Percentiles rank a stretch among this genome's conserved stretches.
Evolutionary conservation across 2,329 filamentous ascomycete genomes (phyloP).

Genomic region (Biscogniauxia mediterranea): DNA sequence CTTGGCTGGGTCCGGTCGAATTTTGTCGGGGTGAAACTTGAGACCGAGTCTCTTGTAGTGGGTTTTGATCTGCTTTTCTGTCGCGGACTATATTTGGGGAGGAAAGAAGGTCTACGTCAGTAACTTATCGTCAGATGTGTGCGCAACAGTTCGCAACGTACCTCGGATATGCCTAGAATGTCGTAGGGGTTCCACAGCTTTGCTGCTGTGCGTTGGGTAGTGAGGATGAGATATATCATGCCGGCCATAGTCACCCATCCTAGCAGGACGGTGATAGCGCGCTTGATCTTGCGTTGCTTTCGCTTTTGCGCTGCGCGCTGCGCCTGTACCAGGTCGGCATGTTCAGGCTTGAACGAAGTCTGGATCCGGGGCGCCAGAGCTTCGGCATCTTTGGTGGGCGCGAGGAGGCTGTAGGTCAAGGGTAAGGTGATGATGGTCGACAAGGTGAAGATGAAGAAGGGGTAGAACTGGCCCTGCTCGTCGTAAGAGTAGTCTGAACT

Average conservation of each 20-base stretch:
- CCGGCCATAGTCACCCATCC: constrained; percentile 84
- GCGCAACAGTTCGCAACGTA: constrained; percentile 45
- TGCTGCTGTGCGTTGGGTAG: constrained; percentile 66
- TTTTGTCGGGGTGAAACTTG: constrained; percentile 91
- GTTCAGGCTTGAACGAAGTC: constrained; percentile 74
- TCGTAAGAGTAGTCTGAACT: constrained; percentile 98
- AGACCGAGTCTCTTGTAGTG: constrained; percentile 85
- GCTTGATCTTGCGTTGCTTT: constrained; percentile 84
- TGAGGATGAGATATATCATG: constrained; percentile 88
- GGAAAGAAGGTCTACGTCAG: background rate
- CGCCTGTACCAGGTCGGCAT: constrained; percentile 79
- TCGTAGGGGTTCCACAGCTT: constrained; percentile 98
- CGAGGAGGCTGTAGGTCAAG: constrained; percentile 83
- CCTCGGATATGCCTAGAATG: constrained; percentile 78
- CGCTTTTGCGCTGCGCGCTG: constrained; percentile 85
- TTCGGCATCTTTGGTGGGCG: constrained; percentile 72
- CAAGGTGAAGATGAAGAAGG: constrained; percentile 95
- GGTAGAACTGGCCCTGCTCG: constrained; percentile 97
- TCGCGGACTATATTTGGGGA: constrained; percentile 54
- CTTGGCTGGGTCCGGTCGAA: constrained; percentile 75
- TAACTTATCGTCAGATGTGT: background rate
- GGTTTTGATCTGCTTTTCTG: constrained; percentile 87
- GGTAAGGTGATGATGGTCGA: constrained; percentile 84
- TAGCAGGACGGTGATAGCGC: constrained; percentile 69
- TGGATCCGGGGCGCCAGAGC: constrained; percentile 80